Evolutionary conservation across 129 eudicot species (phyloP).

Genomic region (Heracleum sosnowskyi): DNA sequence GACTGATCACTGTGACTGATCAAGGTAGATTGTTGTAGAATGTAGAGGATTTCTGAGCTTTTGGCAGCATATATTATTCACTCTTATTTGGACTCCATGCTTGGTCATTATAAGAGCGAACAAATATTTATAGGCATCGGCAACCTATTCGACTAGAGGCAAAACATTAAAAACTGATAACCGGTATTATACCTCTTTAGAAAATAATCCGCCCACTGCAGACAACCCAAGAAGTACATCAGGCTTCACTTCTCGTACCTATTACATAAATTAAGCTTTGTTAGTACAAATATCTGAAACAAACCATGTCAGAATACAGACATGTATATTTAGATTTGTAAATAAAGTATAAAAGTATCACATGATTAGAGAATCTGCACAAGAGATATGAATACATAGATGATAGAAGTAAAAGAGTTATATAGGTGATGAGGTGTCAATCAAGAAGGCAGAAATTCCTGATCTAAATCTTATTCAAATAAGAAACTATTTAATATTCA

Average conservation of each 20-base stretch:
- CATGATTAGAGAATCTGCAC: background rate
- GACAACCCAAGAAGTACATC: constrained; percentile 96
- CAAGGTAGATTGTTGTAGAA: background rate
- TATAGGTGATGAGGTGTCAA: background rate
- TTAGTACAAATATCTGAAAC: constrained; percentile 13
- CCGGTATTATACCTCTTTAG: constrained; percentile 55
- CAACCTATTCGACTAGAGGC: background rate
- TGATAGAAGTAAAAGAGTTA: background rate
- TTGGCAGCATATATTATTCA: background rate
- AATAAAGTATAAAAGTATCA: background rate
- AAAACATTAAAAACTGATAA: background rate
- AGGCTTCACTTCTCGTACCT: constrained; percentile 87
- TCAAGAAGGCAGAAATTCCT: background rate
- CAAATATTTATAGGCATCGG: background rate
- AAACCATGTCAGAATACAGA: background rate
- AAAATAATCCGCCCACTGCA: constrained; percentile 89
- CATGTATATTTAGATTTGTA: background rate
- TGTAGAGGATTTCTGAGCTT: background rate
- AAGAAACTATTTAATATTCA: background rate
- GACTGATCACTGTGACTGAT: too few relatives aligned
- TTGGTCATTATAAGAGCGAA: background rate
- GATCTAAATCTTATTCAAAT: background rate
- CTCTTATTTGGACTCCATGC: background rate
- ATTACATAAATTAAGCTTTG: constrained; percentile 19
- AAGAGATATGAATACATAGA: background rate